phyloP scores from a whole-genome alignment of 441 rosid species.

The Rhodomyrtus psidioides region DNA sequence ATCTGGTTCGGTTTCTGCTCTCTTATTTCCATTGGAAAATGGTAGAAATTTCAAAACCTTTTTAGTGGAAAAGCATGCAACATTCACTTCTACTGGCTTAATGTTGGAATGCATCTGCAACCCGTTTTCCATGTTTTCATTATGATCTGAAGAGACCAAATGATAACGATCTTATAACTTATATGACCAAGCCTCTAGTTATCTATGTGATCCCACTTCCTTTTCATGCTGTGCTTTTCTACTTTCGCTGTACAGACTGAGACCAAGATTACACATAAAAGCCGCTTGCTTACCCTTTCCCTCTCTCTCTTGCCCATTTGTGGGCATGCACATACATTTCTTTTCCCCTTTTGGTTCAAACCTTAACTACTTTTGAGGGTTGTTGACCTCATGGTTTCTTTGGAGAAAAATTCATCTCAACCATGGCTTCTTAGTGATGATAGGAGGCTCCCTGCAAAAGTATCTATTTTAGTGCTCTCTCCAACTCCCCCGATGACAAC shows the following conservation, averaged over 20 bases:
- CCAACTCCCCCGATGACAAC: too few species aligned
- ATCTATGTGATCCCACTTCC: background rate
- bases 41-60: background rate
- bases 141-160: background rate
- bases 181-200: background rate
- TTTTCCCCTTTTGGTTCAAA: background rate
- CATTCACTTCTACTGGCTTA: background rate
- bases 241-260: background rate
- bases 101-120: background rate
- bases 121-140: background rate
- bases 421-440: background rate
- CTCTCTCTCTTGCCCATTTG: background rate
- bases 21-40: background rate
- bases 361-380: background rate
- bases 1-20: background rate
- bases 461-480: background rate
- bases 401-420: background rate
- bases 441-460: background rate
- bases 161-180: background rate
- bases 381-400: background rate
- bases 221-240: background rate
- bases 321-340: background rate
- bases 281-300: background rate
- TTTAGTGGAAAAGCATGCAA: background rate
- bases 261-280: background rate